Evolutionary conservation across 2,329 filamentous ascomycete species (phyloP), one percentile per base, ranked within the genome.

Genomic region (Cryphonectria nitschkei): DNA sequence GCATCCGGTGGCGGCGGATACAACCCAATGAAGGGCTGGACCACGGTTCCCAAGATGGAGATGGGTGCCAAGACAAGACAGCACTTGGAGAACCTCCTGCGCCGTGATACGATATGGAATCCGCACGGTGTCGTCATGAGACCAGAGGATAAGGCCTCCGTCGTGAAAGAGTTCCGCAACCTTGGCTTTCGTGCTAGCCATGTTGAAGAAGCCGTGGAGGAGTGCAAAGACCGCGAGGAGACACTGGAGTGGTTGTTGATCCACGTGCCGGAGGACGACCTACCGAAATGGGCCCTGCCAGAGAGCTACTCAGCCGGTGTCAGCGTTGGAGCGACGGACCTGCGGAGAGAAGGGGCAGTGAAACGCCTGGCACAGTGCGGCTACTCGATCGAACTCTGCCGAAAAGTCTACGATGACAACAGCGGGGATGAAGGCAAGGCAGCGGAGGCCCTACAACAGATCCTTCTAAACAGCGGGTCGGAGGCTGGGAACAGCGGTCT

Each of bases 181-280:
- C 86, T 97, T 66, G 95, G 94, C 0, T 99, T 99, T 80, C 90
- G 95, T n/a, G 87, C 86, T 76, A 97, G 92, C 76, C 96, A 99
- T 78, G 89, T 95, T 56, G 90, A 97, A 77, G 96, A 99, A 81
- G 95, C 96, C 11, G 89, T 93, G 0, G 89, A 89, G 61, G 90
- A 95, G 76, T 98, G 95, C 83, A 97, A 95, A 80, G 94, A 97
- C 78, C 88, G 92, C 41, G 95, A 98, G 79, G 96, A 99, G 81
- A 91, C 94, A 22, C 86, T 99, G 2, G 95, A 98, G 79, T 99
- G 96, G 96, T 86, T 99, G 22, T 87, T 99, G 65, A 95, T 98
- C 67, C 95, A 99, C 80, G 94, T 99, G 2, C 96, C 96, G 0
- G 96, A 99, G 78, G 96, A 99, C 78, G 96, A 98, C 77, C 83